Base-by-base conservation (phyloP, 352 stramenopile species). In the Pseudoperonospora humuli region DNA sequence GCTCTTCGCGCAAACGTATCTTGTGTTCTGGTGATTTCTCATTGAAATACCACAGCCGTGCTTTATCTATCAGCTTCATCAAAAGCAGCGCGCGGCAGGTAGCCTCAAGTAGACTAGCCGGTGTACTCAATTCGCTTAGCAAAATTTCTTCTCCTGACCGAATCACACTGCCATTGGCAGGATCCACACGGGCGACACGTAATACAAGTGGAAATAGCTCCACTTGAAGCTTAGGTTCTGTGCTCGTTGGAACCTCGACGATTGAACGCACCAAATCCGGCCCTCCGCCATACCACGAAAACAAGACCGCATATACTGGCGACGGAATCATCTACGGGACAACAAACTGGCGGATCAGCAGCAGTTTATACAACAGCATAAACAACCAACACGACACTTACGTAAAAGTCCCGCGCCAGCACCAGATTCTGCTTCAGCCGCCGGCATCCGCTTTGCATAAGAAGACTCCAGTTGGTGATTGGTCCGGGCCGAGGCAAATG, bases 21-120 rank as follows among this genome's bases (percentile, higher is more conserved):
- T 91, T 90, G 53, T 72, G 63, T 11, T 83, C 61, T 6, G 76
- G 77, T 6, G 65, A 59, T 19, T 70, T 75, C 11, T 89, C 75
- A 34, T 87, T 71, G 40, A 92, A 92, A 32, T 80, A 86, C 81
- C 81, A 93, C 27, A 93, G 50, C 11, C 81, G 72, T 10, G 81
- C 62, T 43, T 89, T 86, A 10, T 82, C 64, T 1, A 89, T 48
- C 28, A 70, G 36, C 36, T 93, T 90, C n/a, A 65, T 54, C 28
- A 87, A 34, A 13, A 87, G 44, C n/a, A 93, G 44, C 8, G 70
- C 81, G 13, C 80, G 77, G 48, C 78, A 93, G 0, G 70, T 81
- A 17, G 76, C 78, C 44, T 87, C 69, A 1, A 93, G 52, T 7
- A 91, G 46, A 14, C 53, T 73, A 23, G 69, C 57, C 20, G 72